Conservation (phyloP, 2,329 filamentous ascomycete genomes). For the Colletotrichum graminicola region DNA sequence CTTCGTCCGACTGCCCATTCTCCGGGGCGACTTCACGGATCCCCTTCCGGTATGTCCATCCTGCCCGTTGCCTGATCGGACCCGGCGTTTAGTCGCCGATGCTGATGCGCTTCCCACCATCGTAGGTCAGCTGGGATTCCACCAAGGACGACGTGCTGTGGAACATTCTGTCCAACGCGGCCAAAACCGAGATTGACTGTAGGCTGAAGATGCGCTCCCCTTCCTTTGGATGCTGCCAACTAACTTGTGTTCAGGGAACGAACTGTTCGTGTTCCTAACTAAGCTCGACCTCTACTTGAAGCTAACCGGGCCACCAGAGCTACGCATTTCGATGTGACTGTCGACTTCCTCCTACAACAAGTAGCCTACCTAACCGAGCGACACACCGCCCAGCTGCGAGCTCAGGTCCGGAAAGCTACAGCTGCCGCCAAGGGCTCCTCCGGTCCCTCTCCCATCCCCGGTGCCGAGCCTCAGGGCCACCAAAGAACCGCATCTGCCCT, state of each 20-base stretch:
- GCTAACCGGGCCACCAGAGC: constrained; percentile 64
- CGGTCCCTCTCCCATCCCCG: constrained; percentile 68
- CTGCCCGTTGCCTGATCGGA: constrained; percentile 12
- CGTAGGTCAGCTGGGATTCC: constrained; percentile 87
- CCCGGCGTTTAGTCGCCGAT: constrained; percentile 27
- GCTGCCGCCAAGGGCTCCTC: constrained; percentile 68
- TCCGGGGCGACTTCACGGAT: constrained; percentile 88
- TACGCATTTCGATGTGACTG: constrained; percentile 82
- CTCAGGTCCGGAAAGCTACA: constrained; percentile 85
- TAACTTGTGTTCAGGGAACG: constrained; percentile 70
- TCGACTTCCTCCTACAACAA: constrained; percentile 91
- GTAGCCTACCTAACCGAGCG: constrained; percentile 94
- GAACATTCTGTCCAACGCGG: constrained; percentile 86
- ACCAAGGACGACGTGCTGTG: constrained; percentile 89
- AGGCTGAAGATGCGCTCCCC: constrained; percentile 47
- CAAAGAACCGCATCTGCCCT: constrained; percentile 65
- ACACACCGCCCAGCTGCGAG: constrained; percentile 89
- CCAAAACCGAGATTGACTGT: constrained; percentile 92
- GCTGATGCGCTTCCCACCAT: constrained; percentile 43
- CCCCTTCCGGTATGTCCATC: constrained; percentile 78
- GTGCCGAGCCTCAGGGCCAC: constrained; percentile 57
- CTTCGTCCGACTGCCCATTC: constrained; percentile 90
- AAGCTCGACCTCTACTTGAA: constrained; percentile 32
- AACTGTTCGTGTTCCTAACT: constrained; percentile 68
- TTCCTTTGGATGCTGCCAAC: constrained; percentile 19